Evolutionary conservation across 2,329 filamentous ascomycete genomes (phyloP).

Genomic region (Colletotrichum plurivorum): DNA sequence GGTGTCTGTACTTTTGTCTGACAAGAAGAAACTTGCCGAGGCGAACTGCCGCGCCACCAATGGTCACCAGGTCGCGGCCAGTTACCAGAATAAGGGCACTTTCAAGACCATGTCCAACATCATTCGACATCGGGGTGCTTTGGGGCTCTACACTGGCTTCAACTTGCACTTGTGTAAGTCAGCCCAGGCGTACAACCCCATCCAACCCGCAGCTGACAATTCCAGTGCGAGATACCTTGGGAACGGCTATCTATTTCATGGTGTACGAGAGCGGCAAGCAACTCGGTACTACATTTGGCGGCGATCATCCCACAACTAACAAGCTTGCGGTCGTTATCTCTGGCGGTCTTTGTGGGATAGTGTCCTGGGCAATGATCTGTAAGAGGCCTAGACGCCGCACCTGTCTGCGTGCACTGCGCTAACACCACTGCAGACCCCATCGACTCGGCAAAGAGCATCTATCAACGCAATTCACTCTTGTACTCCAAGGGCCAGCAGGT

Average conservation of each 20-base stretch:
- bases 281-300: slow-evolving; percentile 79
- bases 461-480: slow-evolving; percentile 84
- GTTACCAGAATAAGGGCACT: slow-evolving; percentile 84
- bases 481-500: slow-evolving; percentile 76
- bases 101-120: slow-evolving; percentile 83
- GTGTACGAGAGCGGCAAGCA: slow-evolving; percentile 92
- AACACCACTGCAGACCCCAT: slow-evolving; percentile 68
- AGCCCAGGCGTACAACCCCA: slow-evolving; percentile 34
- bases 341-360: slow-evolving; percentile 85
- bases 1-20: slow-evolving; percentile 83
- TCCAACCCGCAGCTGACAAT: slow-evolving; percentile 17
- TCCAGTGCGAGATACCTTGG: slow-evolving; percentile 84
- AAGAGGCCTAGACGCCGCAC: slow-evolving; percentile 50
- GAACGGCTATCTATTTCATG: slow-evolving; percentile 89
- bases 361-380: slow-evolving; percentile 86
- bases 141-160: slow-evolving; percentile 86
- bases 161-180: slow-evolving; percentile 81
- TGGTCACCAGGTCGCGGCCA: slow-evolving; percentile 73
- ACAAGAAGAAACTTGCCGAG: slow-evolving; percentile 59
- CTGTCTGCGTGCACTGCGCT: slow-evolving; percentile 13
- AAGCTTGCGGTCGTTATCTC: slow-evolving; percentile 84
- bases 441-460: slow-evolving; percentile 88
- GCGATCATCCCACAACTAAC: slow-evolving; percentile 81
- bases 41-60: slow-evolving; percentile 55
- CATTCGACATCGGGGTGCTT: slow-evolving; percentile 79